These are phyloP conservation scores for Chlamydomonas sphaeroides DNA, from an alignment of 139 green algal genomes.

Conservation along the genomic window DNA sequence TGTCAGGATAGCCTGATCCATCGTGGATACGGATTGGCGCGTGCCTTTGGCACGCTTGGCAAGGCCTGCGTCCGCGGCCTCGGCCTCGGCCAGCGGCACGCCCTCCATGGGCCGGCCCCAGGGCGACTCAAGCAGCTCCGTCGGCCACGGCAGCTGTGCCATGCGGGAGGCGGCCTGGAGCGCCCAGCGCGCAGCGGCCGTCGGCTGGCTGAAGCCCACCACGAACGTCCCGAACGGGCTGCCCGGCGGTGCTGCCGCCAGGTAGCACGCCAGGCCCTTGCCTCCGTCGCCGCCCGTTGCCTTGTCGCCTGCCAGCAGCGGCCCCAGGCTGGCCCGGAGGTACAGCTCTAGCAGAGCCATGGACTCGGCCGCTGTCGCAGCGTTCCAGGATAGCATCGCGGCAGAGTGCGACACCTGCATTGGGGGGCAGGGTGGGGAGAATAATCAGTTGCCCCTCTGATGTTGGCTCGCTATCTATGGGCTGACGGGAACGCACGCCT, in stretches of 20 bases:
- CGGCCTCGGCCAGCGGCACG: not conserved
- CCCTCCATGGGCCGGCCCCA: not conserved
- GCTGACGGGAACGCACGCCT: too few relatives aligned
- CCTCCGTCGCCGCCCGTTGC: too few relatives aligned
- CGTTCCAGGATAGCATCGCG: conserved; percentile 1
- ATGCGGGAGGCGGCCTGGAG: not conserved
- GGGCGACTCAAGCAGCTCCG: not conserved
- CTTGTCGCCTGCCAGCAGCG: not conserved
- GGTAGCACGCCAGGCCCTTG: not conserved
- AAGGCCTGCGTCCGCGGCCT: too few relatives aligned
- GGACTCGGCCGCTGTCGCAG: not conserved
- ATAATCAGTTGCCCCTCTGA: not conserved
- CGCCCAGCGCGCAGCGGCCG: conserved; percentile 1
- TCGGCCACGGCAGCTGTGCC: not conserved
- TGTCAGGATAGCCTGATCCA: too few relatives aligned
- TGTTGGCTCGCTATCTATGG: not conserved
- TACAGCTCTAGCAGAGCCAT: not conserved
- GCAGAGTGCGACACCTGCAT: not conserved
- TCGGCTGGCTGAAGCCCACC: not conserved
- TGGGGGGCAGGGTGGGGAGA: too few relatives aligned
- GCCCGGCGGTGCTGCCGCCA: not conserved
- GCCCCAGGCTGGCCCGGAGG: not conserved
- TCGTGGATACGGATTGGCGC: too few relatives aligned
- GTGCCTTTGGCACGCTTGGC: too few relatives aligned
- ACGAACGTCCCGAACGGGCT: conserved; percentile 7